Percentiles rank a stretch among this genome's conserved stretches.
Conservation (phyloP, 1,284 basidiomycete genomes). For the Fomitiporia mediterranea region DNA sequence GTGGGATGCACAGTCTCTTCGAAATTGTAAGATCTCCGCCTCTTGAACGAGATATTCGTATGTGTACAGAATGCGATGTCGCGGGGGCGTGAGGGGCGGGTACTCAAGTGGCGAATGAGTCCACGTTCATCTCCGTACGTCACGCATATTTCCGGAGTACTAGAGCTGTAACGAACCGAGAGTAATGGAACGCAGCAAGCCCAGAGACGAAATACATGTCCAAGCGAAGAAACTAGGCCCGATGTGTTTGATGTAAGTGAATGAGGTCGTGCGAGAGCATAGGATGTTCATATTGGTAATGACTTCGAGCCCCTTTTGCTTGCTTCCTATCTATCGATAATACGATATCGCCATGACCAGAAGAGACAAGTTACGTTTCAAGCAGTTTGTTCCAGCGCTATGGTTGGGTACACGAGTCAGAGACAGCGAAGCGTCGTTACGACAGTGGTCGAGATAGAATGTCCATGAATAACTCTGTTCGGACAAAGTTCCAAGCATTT, state of each 20-base stretch:
- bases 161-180: neutral
- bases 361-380: neutral
- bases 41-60: neutral
- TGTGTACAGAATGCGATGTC: neutral
- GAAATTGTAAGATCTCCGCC: conserved; percentile 7
- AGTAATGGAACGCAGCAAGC: neutral
- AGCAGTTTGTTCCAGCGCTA: no score
- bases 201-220: neutral
- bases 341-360: neutral
- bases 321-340: conserved; percentile 2
- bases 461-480: no score
- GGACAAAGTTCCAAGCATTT: no score
- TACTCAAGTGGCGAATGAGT: neutral
- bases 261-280: neutral
- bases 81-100: neutral
- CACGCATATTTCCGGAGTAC: no score
- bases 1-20: neutral
- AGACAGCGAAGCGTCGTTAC: no score
- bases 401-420: no score
- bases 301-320: neutral
- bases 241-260: neutral
- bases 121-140: no score
- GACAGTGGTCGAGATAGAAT: no score
- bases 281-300: neutral
- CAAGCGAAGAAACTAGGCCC: neutral